These are phyloP conservation scores for Gliomastix tumulicola DNA, from an alignment of 2,329 filamentous ascomycete genomes.

Conservation along the genomic window DNA sequence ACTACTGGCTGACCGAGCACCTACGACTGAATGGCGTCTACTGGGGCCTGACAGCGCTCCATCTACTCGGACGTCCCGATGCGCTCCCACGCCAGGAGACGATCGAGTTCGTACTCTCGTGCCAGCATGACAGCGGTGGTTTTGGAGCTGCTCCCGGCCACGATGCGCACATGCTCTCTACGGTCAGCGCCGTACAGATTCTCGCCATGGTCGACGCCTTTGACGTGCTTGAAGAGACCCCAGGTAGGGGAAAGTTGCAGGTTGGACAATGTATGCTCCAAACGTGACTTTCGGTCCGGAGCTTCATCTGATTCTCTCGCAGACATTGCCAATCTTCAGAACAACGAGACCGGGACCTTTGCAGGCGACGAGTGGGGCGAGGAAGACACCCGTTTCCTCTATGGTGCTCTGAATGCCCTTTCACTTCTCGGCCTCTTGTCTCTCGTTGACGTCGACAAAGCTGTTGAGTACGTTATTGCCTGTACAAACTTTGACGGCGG, in stretches of 20 bases:
- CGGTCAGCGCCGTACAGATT: conserved; percentile 90
- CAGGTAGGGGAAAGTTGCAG: conserved; percentile 54
- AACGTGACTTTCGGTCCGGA: conserved; percentile 2
- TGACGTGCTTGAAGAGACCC: conserved; percentile 69
- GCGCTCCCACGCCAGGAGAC: conserved; percentile 74
- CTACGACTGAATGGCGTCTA: conserved; percentile 92
- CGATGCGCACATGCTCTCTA: conserved; percentile 94
- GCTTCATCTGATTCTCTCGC: conserved; percentile 12
- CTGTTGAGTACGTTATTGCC: conserved; percentile 68
- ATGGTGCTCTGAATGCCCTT: conserved; percentile 81
- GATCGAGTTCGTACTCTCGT: conserved; percentile 92
- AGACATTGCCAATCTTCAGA: conserved; percentile 79
- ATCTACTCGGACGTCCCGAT: conserved; percentile 75
- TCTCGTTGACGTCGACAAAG: conserved; percentile 71
- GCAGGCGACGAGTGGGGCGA: conserved; percentile 95
- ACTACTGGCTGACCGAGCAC: conserved; percentile 98
- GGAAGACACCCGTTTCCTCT: conserved; percentile 89
- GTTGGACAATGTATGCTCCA: conserved; percentile 69
- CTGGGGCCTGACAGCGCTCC: conserved; percentile 86
- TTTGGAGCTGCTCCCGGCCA: conserved; percentile 93
- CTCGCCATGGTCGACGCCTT: conserved; percentile 80
- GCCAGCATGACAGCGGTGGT: conserved; percentile 79
- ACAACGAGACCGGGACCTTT: conserved; percentile 77
- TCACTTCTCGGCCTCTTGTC: conserved; percentile 72
- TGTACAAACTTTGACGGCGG: conserved; percentile 94